Percentiles rank a stretch among this genome's conserved stretches.
These are phyloP conservation scores for Globisporangium splendens DNA, from an alignment of 352 stramenopile species.

Conservation along the genomic window DNA sequence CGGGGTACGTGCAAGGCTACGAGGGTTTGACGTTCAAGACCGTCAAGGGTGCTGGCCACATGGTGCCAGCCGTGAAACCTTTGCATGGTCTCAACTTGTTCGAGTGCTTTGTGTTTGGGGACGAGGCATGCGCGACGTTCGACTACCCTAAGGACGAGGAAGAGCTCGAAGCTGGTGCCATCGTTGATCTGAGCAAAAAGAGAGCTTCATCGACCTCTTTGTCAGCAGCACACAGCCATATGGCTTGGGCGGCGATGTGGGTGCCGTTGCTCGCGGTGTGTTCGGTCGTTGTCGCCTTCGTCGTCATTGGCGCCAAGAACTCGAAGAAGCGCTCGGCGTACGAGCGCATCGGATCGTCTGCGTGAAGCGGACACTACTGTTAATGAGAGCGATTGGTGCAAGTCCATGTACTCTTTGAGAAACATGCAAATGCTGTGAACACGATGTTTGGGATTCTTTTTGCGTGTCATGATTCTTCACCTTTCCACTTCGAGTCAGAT, in stretches of 20 bases:
- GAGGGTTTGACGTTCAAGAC: slow-evolving; percentile 83
- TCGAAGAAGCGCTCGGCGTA: slow-evolving; percentile 30
- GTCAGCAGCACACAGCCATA: too few relatives aligned
- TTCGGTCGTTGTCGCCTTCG: slow-evolving; percentile 20
- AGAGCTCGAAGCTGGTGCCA: slow-evolving; percentile 41
- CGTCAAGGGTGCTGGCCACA: slow-evolving; percentile 89
- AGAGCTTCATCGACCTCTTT: too few relatives aligned
- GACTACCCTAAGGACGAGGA: slow-evolving; percentile 58
- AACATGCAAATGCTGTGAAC: too few relatives aligned
- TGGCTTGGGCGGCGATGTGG: slow-evolving; percentile 1
- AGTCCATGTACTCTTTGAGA: too few relatives aligned
- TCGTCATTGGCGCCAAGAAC: slow-evolving; percentile 33
- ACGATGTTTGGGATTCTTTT: too few relatives aligned
- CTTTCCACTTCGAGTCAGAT: too few relatives aligned
- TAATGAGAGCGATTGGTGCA: too few relatives aligned
- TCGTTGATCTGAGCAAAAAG: slow-evolving; percentile 5
- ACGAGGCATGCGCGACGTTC: slow-evolving; percentile 42
- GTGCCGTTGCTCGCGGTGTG: slow-evolving; percentile 16
- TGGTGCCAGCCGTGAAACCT: slow-evolving; percentile 70
- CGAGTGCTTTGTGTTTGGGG: slow-evolving; percentile 69
- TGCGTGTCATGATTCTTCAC: too few relatives aligned
- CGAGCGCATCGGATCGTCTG: slow-evolving; percentile 20
- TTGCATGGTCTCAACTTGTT: slow-evolving; percentile 65
- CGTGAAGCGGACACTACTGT: too few relatives aligned
- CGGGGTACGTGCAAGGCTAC: slow-evolving; percentile 79